A percentile compares a stretch with the other conserved stretches of the same genome.
These are phyloP conservation scores for Euphrasia arctica DNA, from an alignment of 305 asterid species.

Conservation along the genomic window DNA sequence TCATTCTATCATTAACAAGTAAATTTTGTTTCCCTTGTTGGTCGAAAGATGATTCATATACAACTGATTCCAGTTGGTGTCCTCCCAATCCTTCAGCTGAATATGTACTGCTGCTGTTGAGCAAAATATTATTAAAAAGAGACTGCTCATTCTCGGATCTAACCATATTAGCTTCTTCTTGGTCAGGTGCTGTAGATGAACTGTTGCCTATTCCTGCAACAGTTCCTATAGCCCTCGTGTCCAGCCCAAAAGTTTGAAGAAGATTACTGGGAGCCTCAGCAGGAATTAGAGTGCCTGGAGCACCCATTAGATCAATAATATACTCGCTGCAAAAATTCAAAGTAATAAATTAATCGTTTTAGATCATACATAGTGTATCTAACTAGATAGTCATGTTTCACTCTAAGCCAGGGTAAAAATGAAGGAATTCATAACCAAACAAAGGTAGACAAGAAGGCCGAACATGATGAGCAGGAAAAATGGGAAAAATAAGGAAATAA, in stretches of 20 bases:
- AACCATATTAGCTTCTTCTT: slow-evolving; percentile 26
- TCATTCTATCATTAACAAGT: slow-evolving; percentile 30
- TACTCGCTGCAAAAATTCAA: slow-evolving; percentile 72
- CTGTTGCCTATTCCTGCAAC: slow-evolving; percentile 32
- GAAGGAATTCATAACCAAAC: background rate
- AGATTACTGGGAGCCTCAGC: slow-evolving; percentile 72
- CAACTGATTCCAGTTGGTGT: slow-evolving; percentile 28
- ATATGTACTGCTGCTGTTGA: slow-evolving; percentile 25
- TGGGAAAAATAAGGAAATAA: slow-evolving; percentile 4
- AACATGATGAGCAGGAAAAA: slow-evolving; percentile 1
- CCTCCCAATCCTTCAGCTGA: slow-evolving; percentile 33
- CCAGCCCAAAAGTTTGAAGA: slow-evolving; percentile 57
- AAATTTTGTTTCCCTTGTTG: slow-evolving; percentile 33
- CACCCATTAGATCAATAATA: slow-evolving; percentile 98
- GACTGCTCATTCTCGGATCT: slow-evolving; percentile 38
- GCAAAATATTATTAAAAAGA: slow-evolving; percentile 43
- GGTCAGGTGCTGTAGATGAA: slow-evolving; percentile 27
- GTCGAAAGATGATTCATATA: background rate
- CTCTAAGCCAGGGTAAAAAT: slow-evolving; percentile 5
- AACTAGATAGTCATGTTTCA: background rate
- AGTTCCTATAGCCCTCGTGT: slow-evolving; percentile 41
- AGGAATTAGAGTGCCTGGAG: slow-evolving; percentile 97
- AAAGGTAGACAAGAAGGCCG: background rate
- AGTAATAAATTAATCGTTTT: background rate
- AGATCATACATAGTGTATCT: background rate